Evolutionary conservation across 2,329 filamentous ascomycete genomes (phyloP).

Genomic region (Elsinoe fawcettii): DNA sequence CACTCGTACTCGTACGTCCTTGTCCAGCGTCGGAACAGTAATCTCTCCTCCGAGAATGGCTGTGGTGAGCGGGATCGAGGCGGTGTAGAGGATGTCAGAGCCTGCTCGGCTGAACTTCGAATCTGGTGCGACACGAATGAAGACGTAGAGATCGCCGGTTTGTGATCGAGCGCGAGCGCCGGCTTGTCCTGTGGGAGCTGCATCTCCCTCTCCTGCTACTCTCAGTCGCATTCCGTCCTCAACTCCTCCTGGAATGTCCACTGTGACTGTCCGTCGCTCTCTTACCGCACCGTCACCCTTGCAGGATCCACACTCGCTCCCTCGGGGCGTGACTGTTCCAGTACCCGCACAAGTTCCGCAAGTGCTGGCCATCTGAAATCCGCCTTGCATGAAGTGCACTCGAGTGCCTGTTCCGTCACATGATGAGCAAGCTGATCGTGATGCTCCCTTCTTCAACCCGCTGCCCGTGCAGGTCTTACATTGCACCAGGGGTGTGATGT

Average conservation of each 20-base stretch:
- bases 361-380: conserved; percentile 92
- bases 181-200: conserved; percentile 65
- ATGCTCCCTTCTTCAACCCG: conserved; percentile 74
- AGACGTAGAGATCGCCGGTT: conserved; percentile 83
- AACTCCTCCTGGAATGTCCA: conserved; percentile 91
- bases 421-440: conserved; percentile 63
- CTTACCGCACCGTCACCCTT: conserved; percentile 74
- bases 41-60: conserved; percentile 88
- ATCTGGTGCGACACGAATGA: conserved; percentile 82
- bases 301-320: conserved; percentile 73
- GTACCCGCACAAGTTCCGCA: conserved; percentile 74
- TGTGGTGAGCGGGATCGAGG: conserved; percentile 83
- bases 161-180: conserved; percentile 57
- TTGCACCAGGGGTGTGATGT: conserved; percentile 69
- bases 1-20: conserved; percentile 82
- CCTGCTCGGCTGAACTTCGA: conserved; percentile 81
- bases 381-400: conserved; percentile 82
- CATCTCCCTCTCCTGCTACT: conserved; percentile 79
- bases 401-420: conserved; percentile 83
- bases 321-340: conserved; percentile 67
- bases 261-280: conserved; percentile 71
- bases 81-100: conserved; percentile 87
- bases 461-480: conserved; percentile 78
- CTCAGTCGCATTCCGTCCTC: conserved; percentile 93
- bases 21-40: conserved; percentile 80